These are phyloP conservation scores for Desmodesmus armatus DNA, from an alignment of 139 green algal species.

Conservation along the genomic window DNA sequence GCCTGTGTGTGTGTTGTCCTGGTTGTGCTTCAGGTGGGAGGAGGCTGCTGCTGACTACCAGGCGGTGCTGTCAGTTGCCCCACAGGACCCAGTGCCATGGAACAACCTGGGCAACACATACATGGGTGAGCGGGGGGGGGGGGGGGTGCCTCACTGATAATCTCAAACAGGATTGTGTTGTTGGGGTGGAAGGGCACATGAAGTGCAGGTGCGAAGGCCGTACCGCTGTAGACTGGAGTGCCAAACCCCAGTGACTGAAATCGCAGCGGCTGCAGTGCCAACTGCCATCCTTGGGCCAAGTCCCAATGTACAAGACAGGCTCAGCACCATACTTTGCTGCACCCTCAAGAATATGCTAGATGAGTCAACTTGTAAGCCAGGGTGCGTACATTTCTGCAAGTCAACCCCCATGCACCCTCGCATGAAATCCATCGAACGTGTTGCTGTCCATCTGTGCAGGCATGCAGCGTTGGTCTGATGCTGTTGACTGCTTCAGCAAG, in stretches of 20 bases:
- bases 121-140: conserved; percentile 54
- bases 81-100: conserved; percentile 82
- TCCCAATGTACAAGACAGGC: no score
- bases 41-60: conserved; percentile 86
- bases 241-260: no score
- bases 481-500: conserved; percentile 69
- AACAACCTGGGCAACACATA: conserved; percentile 92
- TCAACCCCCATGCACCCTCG: background rate
- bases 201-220: no score
- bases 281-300: no score
- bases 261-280: no score
- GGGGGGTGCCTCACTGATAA: no score
- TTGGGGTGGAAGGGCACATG: no score
- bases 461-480: conserved; percentile 65
- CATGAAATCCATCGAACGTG: no score
- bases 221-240: no score
- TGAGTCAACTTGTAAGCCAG: background rate
- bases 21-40: conserved; percentile 54
- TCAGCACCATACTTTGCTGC: no score
- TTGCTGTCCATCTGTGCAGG: conserved; percentile 21
- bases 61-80: conserved; percentile 74
- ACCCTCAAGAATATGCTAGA: background rate
- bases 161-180: no score
- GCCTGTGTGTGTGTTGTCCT: background rate
- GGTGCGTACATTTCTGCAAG: background rate